Percentiles rank a stretch among this genome's conserved stretches.
phyloP scores from a whole-genome alignment of 2,329 filamentous ascomycete species.

The Aureobasidium pullulans region DNA sequence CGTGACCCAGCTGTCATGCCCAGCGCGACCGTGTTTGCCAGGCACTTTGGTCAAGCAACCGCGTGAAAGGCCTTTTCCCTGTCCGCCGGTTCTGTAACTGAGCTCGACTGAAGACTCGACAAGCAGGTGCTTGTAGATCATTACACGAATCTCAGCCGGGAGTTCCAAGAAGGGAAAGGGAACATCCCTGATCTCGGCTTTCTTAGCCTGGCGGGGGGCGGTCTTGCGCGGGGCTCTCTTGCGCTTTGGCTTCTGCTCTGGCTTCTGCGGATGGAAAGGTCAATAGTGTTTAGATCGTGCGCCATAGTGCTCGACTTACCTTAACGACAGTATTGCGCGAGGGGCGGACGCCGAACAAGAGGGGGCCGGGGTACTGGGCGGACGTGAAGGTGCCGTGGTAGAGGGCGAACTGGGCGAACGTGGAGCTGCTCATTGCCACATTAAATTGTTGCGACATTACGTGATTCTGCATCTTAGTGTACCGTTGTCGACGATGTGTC shows the following conservation, averaged over 20 bases:
- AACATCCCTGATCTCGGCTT: background rate
- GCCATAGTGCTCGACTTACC: background rate
- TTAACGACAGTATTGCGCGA: background rate
- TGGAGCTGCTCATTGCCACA: too few relatives aligned
- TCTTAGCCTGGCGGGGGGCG: background rate
- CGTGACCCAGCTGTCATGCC: background rate
- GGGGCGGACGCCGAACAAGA: too few relatives aligned
- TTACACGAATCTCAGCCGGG: background rate
- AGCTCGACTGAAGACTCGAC: background rate
- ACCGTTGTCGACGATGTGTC: too few relatives aligned
- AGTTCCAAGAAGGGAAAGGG: background rate
- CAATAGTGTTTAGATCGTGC: background rate
- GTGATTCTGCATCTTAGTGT: too few relatives aligned
- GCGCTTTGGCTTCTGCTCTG: background rate
- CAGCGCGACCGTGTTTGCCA: too few relatives aligned
- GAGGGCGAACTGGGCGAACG: too few relatives aligned
- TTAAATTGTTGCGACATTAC: too few relatives aligned
- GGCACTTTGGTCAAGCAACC: background rate
- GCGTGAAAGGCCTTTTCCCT: background rate
- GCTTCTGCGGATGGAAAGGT: background rate
- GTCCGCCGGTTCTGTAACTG: background rate
- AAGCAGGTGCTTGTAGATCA: slow-evolving; percentile 3
- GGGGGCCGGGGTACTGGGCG: too few relatives aligned
- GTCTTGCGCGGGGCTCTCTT: too few relatives aligned
- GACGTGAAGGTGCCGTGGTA: too few relatives aligned